These are phyloP conservation scores for Trichoderma arundinaceum DNA, from an alignment of 2,329 filamentous ascomycete species.

Conservation along the genomic window DNA sequence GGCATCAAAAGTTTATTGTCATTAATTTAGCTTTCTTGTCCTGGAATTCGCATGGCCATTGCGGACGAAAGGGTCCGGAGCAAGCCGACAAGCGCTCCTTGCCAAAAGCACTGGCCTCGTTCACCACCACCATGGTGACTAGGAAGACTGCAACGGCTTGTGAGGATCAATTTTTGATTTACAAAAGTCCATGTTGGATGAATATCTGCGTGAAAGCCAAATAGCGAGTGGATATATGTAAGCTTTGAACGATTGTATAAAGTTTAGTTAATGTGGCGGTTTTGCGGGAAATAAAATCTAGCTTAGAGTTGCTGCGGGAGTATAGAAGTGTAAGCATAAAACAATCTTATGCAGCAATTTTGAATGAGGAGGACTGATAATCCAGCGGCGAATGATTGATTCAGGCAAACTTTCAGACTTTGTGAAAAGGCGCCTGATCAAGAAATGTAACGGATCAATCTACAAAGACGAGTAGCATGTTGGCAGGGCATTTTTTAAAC, in stretches of 20 bases:
- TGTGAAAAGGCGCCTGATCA: no score
- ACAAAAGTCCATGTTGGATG: neutral
- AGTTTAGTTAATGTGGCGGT: constrained; percentile 18
- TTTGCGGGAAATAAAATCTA: neutral
- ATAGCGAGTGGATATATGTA: constrained; percentile 1
- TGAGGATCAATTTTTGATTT: constrained; percentile 22
- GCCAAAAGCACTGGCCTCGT: neutral
- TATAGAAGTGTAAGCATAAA: neutral
- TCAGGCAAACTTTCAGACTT: no score
- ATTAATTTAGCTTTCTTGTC: neutral
- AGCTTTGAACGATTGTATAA: neutral
- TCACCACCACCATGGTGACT: neutral
- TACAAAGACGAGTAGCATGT: neutral
- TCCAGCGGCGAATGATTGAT: no score
- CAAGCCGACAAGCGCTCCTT: neutral
- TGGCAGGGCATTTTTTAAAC: neutral
- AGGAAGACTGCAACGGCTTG: neutral
- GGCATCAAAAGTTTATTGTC: no score
- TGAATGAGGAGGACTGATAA: no score
- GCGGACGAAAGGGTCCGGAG: neutral
- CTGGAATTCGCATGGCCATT: neutral
- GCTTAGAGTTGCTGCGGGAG: neutral
- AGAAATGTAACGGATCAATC: neutral
- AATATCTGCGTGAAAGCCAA: neutral
- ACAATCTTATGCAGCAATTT: neutral